Evolutionary conservation across 2,329 filamentous ascomycete species (phyloP).

Genomic region (Hypoxylon sp.): DNA sequence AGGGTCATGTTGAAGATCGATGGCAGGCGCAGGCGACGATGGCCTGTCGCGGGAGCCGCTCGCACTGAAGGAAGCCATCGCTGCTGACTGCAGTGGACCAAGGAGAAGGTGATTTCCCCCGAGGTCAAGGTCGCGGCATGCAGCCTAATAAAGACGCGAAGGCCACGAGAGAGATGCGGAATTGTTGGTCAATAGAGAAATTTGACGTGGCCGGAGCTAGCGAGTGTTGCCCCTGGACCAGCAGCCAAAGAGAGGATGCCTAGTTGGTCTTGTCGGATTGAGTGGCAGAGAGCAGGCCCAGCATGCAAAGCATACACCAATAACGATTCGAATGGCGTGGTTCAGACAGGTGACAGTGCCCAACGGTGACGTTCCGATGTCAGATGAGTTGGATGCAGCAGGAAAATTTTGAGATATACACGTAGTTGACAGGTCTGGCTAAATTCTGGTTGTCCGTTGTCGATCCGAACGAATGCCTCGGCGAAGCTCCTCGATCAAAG

Average conservation of each 20-base stretch:
- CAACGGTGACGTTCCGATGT: constrained; percentile 28
- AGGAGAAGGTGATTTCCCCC: constrained; percentile 49
- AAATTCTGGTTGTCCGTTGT: constrained; percentile 37
- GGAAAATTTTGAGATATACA: constrained; percentile 23
- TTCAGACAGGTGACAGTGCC: constrained; percentile 32
- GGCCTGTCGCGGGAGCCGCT: constrained; percentile 58
- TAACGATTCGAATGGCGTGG: constrained; percentile 31
- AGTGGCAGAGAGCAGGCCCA: constrained; percentile 39
- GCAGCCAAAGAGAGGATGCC: constrained; percentile 38
- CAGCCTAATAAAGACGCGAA: constrained; percentile 43
- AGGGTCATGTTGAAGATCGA: constrained; percentile 62
- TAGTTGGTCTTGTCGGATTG: constrained; percentile 26
- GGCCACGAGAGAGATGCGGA: constrained; percentile 18
- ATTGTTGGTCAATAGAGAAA: constrained; percentile 8
- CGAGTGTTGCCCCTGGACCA: constrained; percentile 33
- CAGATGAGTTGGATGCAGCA: constrained; percentile 34
- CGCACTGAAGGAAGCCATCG: constrained; percentile 59
- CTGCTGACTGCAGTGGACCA: constrained; percentile 42
- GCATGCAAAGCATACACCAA: constrained; percentile 36
- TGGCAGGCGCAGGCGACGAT: constrained; percentile 50
- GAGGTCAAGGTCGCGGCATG: constrained; percentile 48
- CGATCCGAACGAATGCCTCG: constrained; percentile 37
- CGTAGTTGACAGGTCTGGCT: constrained; percentile 27
- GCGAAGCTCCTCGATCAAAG: constrained; percentile 34
- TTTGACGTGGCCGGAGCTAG: constrained; percentile 38